These are phyloP conservation scores for Funneliformis geosporum DNA, from an alignment of 192 early-diverging fungal genomes.

Conservation along the genomic window DNA sequence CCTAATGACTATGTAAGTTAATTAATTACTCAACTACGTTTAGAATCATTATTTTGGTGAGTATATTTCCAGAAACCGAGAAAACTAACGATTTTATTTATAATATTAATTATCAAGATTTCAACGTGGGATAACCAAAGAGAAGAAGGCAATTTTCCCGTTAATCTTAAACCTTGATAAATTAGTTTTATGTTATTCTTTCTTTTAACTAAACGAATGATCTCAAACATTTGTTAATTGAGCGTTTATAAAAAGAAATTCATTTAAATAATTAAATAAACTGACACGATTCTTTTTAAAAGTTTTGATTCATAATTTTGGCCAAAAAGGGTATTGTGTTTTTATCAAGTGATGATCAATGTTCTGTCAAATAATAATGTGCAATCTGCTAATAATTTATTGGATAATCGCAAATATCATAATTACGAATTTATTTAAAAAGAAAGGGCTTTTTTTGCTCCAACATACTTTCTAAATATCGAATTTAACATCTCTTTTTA, in stretches of 20 bases:
- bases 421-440: neutral
- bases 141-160: conserved; percentile 50
- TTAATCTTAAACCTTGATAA: conserved; percentile 40
- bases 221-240: neutral
- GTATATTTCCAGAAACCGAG: neutral
- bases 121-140: conserved; percentile 52
- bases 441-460: neutral
- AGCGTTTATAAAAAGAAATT: too few species aligned
- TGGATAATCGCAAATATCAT: neutral
- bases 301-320: neutral
- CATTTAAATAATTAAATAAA: too few species aligned
- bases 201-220: neutral
- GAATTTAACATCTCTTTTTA: neutral
- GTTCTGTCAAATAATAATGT: neutral
- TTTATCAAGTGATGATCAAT: too few species aligned
- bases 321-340: too few species aligned
- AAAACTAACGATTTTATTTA: neutral
- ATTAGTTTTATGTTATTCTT: neutral
- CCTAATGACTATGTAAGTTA: conserved; percentile 88
- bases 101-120: conserved; percentile 35
- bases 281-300: too few species aligned
- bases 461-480: neutral
- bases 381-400: neutral
- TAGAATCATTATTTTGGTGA: neutral
- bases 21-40: too few species aligned